Conservation (phyloP, 495 filamentous ascomycete genomes). For the Penicillium simplicissimum region DNA sequence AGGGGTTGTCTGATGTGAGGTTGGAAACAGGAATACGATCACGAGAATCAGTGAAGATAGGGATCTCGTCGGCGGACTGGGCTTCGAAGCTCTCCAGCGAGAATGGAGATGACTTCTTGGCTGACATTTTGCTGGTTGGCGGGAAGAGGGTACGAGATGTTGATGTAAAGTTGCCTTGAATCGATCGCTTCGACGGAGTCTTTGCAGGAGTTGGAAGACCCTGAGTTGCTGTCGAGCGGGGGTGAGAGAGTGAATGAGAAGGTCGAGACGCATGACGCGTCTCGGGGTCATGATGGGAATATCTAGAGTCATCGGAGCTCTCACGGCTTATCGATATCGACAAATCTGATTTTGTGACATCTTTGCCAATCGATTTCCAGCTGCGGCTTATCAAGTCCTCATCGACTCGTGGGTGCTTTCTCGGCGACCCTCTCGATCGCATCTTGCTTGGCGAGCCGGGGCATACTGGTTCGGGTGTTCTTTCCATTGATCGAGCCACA, state of each 20-base stretch:
- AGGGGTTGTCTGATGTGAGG: conserved; percentile 69
- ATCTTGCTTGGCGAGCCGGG: conserved; percentile 21
- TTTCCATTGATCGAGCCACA: conserved; percentile 30
- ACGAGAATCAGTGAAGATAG: conserved; percentile 87
- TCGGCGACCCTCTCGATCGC: conserved; percentile 21
- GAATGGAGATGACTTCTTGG: conserved; percentile 59
- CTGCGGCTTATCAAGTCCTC: conserved; percentile 1
- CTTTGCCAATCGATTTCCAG: neutral
- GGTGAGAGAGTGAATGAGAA: conserved; percentile 10
- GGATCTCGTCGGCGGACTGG: conserved; percentile 51
- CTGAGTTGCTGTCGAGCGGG: conserved; percentile 32
- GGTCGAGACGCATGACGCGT: too few relatives aligned
- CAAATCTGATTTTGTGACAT: neutral
- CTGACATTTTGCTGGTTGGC: conserved; percentile 38
- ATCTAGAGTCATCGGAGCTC: too few relatives aligned
- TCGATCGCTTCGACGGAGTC: conserved; percentile 69
- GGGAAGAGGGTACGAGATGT: conserved; percentile 79
- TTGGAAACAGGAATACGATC: conserved; percentile 79
- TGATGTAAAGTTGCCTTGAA: conserved; percentile 56
- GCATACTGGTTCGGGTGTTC: conserved; percentile 42
- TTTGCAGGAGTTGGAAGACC: conserved; percentile 88
- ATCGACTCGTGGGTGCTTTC: conserved; percentile 17
- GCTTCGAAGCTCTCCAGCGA: conserved; percentile 58
- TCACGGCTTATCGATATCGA: neutral
- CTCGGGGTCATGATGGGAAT: neutral